Evolutionary conservation across 495 filamentous ascomycete genomes (phyloP), one percentile per base, ranked within the genome.

Genomic region (Penicillium parvum): DNA sequence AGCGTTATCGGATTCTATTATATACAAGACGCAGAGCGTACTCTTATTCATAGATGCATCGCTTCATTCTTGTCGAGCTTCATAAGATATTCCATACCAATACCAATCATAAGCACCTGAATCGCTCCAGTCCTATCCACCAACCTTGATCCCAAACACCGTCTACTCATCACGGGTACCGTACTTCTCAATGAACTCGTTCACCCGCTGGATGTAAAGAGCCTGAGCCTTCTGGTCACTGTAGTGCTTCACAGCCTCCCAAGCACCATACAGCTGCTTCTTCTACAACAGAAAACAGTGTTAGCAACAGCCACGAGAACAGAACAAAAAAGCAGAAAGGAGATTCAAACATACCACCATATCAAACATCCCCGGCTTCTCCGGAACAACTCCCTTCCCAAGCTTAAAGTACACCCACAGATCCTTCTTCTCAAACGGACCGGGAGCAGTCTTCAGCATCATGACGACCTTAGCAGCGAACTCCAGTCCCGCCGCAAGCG

Each of bases 181-280:
- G 65, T 85, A 79, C 55, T 74, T 79, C 45, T 53, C 60, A 74
- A 90, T 88, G 61, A 90, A 60, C 49, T 56, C 57, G 64, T 85
- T 79, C 45, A 90, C 80, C 47, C 82, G 60, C 61, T 74, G 62
- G 52, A 92, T 82, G 64, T 96, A 96, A 47, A 77, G 69, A 58
- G 77, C 76, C 79, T 91, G 80, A 7, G 88, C 86, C 41, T 83
- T 61, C 47, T 77, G 69, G 28, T 72, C 42, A 33, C 69, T 76
- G 37, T 82, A 61, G 36, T 74, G 74, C 37, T 82, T 76, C 43
- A 81, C 44, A 43, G 77, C 73, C 63, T 83, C 60, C 87, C 88
- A 96, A 14, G 81, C 82, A 23, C 74, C 73, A 70, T 79, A 76
- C 75, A 91, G 92, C 49, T 80, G 81, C 69, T 89, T 91, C 64